Percentiles rank a stretch among this genome's conserved stretches.
Evolutionary conservation across 371 early-diverging fungal genomes (phyloP).

Genomic region (Syncephalastrum sp.): DNA sequence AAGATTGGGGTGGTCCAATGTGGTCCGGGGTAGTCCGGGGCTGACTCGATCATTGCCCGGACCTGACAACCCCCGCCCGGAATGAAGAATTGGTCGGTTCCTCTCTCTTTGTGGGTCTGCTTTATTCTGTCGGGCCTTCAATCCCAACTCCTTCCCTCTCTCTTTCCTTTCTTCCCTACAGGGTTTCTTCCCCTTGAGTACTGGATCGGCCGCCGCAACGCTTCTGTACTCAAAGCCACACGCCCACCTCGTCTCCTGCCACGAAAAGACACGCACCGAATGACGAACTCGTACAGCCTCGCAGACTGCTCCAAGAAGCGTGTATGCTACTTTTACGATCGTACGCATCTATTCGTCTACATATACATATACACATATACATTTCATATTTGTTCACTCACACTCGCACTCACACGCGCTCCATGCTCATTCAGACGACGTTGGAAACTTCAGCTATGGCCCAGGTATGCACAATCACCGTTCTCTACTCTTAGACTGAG

Average conservation of each 20-base stretch:
- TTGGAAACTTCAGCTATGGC: constrained; percentile 90
- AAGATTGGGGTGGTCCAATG: background rate
- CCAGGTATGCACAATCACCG: constrained; percentile 50
- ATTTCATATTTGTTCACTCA: background rate
- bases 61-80: too few species aligned
- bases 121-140: background rate
- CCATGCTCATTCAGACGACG: constrained; percentile 54
- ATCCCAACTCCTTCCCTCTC: background rate
- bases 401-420: too few species aligned
- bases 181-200: too few species aligned
- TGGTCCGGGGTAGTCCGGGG: too few species aligned
- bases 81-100: background rate
- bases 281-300: constrained; percentile 51
- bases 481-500: background rate
- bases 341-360: constrained; percentile 31
- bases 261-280: constrained; percentile 6
- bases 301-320: constrained; percentile 58
- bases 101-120: background rate
- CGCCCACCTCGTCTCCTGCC: background rate
- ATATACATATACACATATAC: background rate
- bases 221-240: constrained; percentile 3
- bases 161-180: background rate
- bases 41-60: too few species aligned
- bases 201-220: background rate
- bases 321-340: constrained; percentile 80